Evolutionary conservation across 1,284 basidiomycete species (phyloP), one percentile per base, ranked within the genome.

Genomic region (Trichosporon ovoides): DNA sequence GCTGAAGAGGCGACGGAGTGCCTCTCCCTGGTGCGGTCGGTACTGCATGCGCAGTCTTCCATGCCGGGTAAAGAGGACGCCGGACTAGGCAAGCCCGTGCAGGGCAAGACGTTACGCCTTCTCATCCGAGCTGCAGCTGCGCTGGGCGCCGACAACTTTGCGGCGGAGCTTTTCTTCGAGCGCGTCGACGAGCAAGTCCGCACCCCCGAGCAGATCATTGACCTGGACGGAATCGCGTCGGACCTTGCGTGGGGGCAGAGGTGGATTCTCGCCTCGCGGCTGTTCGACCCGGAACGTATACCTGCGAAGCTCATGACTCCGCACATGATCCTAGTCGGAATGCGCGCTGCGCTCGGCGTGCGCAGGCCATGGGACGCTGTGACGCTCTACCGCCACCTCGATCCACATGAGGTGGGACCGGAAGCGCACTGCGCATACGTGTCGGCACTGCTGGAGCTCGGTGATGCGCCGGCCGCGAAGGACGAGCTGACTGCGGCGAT

Each of bases 71-170:
- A n/a, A 40, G 35, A 36, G n/a, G 56, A 58, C 24, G 53, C 50
- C 13, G 38, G 38, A 7, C 36, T 60, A 5, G 62, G 62, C 18
- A 16, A 28, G 10, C 38, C 20, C 12, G 51, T 61, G 16, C 40
- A 38, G 18, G 55, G 60, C 4, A n/a, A 36, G 14, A 20, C 43
- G 12, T 48, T 68, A 13, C 46, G 55, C 18, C 48, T 50, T 1
- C 58, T 64, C 9, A 72, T 98, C 95, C 77, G 98, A 95, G n/a
- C 96, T 84, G 72, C 96, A 98, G 66, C 98, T 98, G 70, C 98
- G 98, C 73, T 96, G 98, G 3, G 93, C 98, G 58, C 84, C 84
- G 77, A 98, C 96, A 52, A 83, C 87, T 81, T 88, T 85, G 10
- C 81, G 79, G 28, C 82, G 78, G 75, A 98, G 80, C 74, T 61